Evolutionary conservation across 331 rosid species (phyloP), one percentile per base, ranked within the genome.

Genomic region (Quercus lobata): DNA sequence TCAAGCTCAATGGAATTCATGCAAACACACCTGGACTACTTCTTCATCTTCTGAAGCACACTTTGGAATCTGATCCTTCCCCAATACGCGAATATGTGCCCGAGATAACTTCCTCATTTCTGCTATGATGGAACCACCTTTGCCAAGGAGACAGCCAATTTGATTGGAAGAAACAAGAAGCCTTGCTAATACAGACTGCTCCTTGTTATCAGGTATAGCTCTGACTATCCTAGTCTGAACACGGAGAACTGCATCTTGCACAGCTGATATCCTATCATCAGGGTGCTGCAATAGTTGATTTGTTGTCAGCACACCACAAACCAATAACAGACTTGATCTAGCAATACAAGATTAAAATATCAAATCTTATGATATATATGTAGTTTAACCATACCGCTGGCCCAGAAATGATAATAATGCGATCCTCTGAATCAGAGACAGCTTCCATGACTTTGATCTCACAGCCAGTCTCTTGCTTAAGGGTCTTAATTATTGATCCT

Each of bases 81-180:
- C 91, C 84, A 91, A 72, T 83, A 96, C 86, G 25, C 94, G 98
- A 75, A 96, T 96, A 85, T 93, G 90, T 37, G 99, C 94, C 52
- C 92, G 88, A 52, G 99, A 88, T 72, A 84, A 87, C 90, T 92
- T 93, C 86, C 99, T 90, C 99, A 96, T 96, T 86, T 96, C 99
- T 21, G 91, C 82, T 74, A 96, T 93, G 79, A 96, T 85, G 76
- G 93, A 82, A 77, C 99, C 99, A 74, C 97, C 97, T 84, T 92
- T 96, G 76, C 99, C 99, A 19, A 96, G 94, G 72, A 96, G 97
- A 85, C 99, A 96, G 46, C 97, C 98, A 73, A 92, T 89, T 88
- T 96, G 96, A 80, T 81, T 91, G 69, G 94, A 86, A 80, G 94
- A 90, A 82, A 96, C 91, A 71, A 96, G 92, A 79, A 96, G 73